phyloP scores from a whole-genome alignment of 1,139 yeast genomes.

The Scheffersomyces illinoinensis region DNA sequence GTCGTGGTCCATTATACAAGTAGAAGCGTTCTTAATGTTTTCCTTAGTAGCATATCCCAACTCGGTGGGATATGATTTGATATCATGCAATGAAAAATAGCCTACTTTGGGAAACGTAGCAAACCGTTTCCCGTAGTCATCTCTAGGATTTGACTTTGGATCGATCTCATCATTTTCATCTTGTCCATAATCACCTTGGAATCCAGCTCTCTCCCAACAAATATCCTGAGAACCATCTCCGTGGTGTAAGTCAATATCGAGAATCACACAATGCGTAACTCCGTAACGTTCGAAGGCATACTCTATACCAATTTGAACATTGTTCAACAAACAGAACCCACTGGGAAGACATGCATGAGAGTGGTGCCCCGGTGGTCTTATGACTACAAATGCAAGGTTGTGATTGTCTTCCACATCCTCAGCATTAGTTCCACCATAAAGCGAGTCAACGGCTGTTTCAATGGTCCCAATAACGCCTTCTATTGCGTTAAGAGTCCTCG shows the following conservation, averaged over 20 bases:
- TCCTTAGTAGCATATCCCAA: constrained; percentile 73
- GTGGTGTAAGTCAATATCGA: constrained; percentile 85
- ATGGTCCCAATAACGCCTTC: constrained; percentile 81
- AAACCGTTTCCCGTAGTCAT: constrained; percentile 55
- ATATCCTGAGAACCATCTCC: constrained; percentile 94
- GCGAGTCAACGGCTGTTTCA: constrained; percentile 66
- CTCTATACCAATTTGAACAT: constrained; percentile 80
- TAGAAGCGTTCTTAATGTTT: constrained; percentile 73
- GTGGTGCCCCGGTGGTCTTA: constrained; percentile 90
- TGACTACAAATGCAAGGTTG: constrained; percentile 64
- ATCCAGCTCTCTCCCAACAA: constrained; percentile 78
- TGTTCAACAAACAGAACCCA: constrained; percentile 84
- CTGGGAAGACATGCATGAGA: constrained; percentile 84
- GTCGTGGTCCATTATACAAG: constrained; percentile 80
- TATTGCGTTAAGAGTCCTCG: constrained; percentile 68
- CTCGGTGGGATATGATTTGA: constrained; percentile 86
- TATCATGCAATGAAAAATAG: constrained; percentile 82
- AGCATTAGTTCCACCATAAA: constrained; percentile 8
- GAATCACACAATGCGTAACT: constrained; percentile 78
- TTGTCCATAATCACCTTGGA: constrained; percentile 52
- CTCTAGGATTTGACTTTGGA: constrained; percentile 34
- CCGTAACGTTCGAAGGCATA: constrained; percentile 67
- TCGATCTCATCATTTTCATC: constrained; percentile 43
- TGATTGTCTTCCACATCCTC: constrained; percentile 30
- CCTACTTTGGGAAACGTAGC: constrained; percentile 69